Evolutionary conservation across 2,329 filamentous ascomycete species (phyloP).

Genomic region (Penicillium sp.): DNA sequence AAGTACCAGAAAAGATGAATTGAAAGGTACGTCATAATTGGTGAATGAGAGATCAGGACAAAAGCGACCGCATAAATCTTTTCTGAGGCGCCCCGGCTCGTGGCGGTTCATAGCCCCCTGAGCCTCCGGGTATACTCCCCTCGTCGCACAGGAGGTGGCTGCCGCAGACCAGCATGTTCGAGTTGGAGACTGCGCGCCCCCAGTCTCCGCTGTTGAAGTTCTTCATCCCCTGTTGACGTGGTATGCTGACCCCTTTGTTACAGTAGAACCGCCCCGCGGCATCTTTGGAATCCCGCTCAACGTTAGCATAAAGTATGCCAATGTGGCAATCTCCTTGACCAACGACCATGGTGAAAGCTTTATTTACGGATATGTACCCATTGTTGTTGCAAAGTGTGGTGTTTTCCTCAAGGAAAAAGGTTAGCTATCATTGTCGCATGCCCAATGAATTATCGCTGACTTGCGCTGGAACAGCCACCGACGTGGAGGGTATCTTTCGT

Average conservation of each 20-base stretch:
- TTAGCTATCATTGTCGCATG: constrained; percentile 48
- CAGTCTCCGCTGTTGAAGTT: neutral
- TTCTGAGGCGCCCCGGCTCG: neutral
- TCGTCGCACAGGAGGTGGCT: constrained; percentile 1
- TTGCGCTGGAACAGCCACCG: constrained; percentile 65
- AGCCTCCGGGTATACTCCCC: neutral
- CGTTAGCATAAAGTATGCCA: constrained; percentile 94
- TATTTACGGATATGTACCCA: constrained; percentile 97
- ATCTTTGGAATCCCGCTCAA: constrained; percentile 95
- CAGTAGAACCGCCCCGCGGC: constrained; percentile 55
- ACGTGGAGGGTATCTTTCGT: constrained; percentile 94
- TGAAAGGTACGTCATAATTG: constrained; percentile 54
- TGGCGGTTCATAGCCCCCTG: neutral
- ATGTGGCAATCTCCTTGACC: constrained; percentile 93
- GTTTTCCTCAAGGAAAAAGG: constrained; percentile 98
- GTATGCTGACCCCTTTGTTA: constrained; percentile 13
- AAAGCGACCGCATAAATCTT: neutral
- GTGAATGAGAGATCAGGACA: neutral
- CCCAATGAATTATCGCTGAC: constrained; percentile 23
- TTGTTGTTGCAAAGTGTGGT: constrained; percentile 96
- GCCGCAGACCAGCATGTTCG: neutral
- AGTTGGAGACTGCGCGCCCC: neutral
- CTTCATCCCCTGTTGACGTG: neutral
- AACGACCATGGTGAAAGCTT: constrained; percentile 92
- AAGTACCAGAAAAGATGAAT: constrained; percentile 60